phyloP scores from a whole-genome alignment of 2,329 filamentous ascomycete genomes.

The Mollisiaceae sp. region DNA sequence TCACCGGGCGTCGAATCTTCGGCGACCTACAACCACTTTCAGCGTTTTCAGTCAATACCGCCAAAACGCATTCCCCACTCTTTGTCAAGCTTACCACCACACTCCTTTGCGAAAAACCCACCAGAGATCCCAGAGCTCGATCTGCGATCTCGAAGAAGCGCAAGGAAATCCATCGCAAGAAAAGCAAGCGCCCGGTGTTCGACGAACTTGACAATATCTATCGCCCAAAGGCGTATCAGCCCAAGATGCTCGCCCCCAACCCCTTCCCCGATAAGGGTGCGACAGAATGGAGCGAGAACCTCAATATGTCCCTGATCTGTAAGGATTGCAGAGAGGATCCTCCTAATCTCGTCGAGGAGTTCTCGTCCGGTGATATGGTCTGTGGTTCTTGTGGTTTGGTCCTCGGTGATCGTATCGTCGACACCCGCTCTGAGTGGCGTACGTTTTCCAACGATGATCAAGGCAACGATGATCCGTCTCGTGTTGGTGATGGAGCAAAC shows the following conservation, averaged over 20 bases:
- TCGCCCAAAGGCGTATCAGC: conserved; percentile 47
- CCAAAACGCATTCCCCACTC: conserved; percentile 74
- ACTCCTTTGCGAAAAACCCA: conserved; percentile 47
- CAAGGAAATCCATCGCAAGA: conserved; percentile 44
- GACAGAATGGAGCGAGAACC: conserved; percentile 63
- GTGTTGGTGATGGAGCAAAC: conserved; percentile 94
- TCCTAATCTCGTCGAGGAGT: conserved; percentile 93
- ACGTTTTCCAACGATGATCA: conserved; percentile 99
- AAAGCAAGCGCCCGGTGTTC: conserved; percentile 47
- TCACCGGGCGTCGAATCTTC: conserved; percentile 28
- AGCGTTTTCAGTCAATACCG: conserved; percentile 47
- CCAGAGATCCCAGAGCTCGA: conserved; percentile 39
- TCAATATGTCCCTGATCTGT: conserved; percentile 85
- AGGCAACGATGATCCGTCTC: conserved; percentile 93
- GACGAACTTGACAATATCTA: conserved; percentile 52
- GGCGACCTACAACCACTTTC: conserved; percentile 25
- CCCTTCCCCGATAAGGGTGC: conserved; percentile 34
- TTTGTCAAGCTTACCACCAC: conserved; percentile 63
- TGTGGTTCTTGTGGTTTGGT: conserved; percentile 92
- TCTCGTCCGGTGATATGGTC: conserved; percentile 89
- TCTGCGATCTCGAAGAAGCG: conserved; percentile 41
- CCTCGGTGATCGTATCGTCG: conserved; percentile 87
- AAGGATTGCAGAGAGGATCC: conserved; percentile 89
- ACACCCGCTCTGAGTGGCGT: conserved; percentile 96
- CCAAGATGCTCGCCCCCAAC: conserved; percentile 54